These are phyloP conservation scores for Samsoniella hepiali DNA, from an alignment of 2,329 filamentous ascomycete genomes.

Conservation along the genomic window DNA sequence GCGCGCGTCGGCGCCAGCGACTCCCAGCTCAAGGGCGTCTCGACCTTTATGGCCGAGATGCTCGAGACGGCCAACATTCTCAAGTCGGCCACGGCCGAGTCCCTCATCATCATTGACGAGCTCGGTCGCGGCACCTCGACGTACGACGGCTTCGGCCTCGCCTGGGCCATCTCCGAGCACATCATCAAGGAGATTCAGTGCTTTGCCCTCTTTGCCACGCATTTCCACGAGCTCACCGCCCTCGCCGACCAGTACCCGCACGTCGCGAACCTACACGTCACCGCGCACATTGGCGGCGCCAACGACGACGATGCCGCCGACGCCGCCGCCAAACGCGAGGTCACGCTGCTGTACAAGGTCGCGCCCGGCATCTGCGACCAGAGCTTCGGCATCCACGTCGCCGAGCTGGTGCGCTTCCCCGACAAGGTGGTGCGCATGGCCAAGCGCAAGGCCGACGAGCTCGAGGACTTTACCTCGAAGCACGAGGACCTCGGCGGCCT, in stretches of 20 bases:
- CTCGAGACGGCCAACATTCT: slow-evolving; percentile 97
- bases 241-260: slow-evolving; percentile 82
- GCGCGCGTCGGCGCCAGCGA: slow-evolving; percentile 94
- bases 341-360: slow-evolving; percentile 95
- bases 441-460: slow-evolving; percentile 96
- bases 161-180: slow-evolving; percentile 98
- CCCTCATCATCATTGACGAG: slow-evolving; percentile 97
- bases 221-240: slow-evolving; percentile 96
- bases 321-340: slow-evolving; percentile 64
- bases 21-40: slow-evolving; percentile 95
- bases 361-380: slow-evolving; percentile 95
- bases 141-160: slow-evolving; percentile 97
- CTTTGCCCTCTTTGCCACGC: slow-evolving; percentile 92
- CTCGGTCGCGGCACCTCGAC: slow-evolving; percentile 94
- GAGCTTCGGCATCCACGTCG: slow-evolving; percentile 97
- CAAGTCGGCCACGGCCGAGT: slow-evolving; percentile 92
- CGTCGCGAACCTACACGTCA: slow-evolving; percentile 91
- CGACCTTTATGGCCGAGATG: slow-evolving; percentile 99
- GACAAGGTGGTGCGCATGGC: slow-evolving; percentile 98
- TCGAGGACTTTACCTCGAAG: slow-evolving; percentile 90
- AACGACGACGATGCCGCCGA: slow-evolving; percentile 38
- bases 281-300: slow-evolving; percentile 76
- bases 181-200: slow-evolving; percentile 94
- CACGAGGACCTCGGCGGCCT: slow-evolving; percentile 57
- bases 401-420: slow-evolving; percentile 92